These are phyloP conservation scores for Pistacia atlantica DNA, from an alignment of 345 rosid genomes.

Conservation along the genomic window DNA sequence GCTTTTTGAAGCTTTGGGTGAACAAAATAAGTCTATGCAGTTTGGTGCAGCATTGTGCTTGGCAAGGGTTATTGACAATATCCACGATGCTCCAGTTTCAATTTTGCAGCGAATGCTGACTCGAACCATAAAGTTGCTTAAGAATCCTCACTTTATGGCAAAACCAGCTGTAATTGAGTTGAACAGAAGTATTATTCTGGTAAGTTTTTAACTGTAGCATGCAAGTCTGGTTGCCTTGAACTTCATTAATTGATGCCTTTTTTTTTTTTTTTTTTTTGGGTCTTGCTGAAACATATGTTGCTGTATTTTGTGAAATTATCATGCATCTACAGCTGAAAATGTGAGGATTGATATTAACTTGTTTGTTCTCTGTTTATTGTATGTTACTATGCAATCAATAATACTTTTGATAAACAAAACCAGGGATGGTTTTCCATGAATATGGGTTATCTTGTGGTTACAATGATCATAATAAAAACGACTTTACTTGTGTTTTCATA, in stretches of 20 bases:
- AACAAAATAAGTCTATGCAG: constrained; percentile 87
- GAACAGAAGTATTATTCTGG: constrained; percentile 78
- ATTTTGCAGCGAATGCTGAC: constrained; percentile 76
- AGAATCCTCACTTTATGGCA: constrained; percentile 79
- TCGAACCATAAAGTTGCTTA: constrained; percentile 73
- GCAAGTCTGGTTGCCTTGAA: not conserved
- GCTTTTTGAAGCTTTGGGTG: constrained; percentile 87
- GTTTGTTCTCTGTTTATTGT: constrained; percentile 1
- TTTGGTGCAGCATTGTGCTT: constrained; percentile 85
- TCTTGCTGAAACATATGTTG: not conserved
- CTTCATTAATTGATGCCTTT: not conserved
- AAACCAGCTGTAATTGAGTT: constrained; percentile 85
- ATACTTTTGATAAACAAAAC: not conserved
- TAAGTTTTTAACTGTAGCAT: constrained; percentile 22
- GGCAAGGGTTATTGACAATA: constrained; percentile 72
- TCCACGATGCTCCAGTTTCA: constrained; percentile 59
- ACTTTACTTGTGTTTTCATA: not conserved
- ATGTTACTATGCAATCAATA: not conserved
- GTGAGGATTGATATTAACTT: not conserved
- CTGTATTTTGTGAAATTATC: not conserved
- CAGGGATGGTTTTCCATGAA: not conserved
- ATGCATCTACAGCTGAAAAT: not conserved
- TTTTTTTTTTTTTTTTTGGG: not conserved
- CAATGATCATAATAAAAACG: not conserved
- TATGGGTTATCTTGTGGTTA: constrained; percentile 1